Evolutionary conservation across 2,329 filamentous ascomycete species (phyloP).

Genomic region (Orbilia quercus): DNA sequence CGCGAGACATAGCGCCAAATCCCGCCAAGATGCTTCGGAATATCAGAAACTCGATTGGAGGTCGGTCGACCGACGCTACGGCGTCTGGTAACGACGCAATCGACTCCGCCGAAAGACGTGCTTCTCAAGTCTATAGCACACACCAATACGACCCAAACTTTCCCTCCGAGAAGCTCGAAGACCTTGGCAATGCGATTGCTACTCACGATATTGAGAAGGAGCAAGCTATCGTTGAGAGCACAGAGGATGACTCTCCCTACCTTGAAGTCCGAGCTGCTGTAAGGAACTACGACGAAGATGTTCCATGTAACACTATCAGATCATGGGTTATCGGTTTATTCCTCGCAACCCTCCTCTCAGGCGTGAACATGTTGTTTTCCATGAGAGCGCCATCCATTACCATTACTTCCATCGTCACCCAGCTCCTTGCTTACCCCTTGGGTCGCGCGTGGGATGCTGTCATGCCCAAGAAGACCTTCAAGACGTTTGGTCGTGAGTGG

Average conservation of each 20-base stretch:
- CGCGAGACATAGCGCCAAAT: slow-evolving; percentile 12
- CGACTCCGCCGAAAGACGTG: slow-evolving; percentile 46
- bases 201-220: slow-evolving; percentile 61
- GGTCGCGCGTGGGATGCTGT: slow-evolving; percentile 72
- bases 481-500: slow-evolving; percentile 69
- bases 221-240: slow-evolving; percentile 62
- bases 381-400: slow-evolving; percentile 72
- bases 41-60: slow-evolving; percentile 52
- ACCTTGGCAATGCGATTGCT: slow-evolving; percentile 47
- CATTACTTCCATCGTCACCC: slow-evolving; percentile 72
- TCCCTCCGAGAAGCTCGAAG: slow-evolving; percentile 51
- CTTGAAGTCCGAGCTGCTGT: slow-evolving; percentile 75
- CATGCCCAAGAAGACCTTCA: slow-evolving; percentile 68
- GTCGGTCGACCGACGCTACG: slow-evolving; percentile 51
- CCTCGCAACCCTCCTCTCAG: slow-evolving; percentile 70
- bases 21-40: slow-evolving; percentile 51
- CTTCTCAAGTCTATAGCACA: slow-evolving; percentile 30
- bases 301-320: slow-evolving; percentile 74
- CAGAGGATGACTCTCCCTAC: slow-evolving; percentile 72
- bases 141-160: slow-evolving; percentile 56
- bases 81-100: slow-evolving; percentile 55
- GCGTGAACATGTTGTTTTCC: slow-evolving; percentile 73
- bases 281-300: slow-evolving; percentile 72
- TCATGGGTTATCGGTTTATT: slow-evolving; percentile 73
- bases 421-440: slow-evolving; percentile 74